Conservation (phyloP, 1,139 yeast species). For the Keqinozyma sinolaborantium region DNA sequence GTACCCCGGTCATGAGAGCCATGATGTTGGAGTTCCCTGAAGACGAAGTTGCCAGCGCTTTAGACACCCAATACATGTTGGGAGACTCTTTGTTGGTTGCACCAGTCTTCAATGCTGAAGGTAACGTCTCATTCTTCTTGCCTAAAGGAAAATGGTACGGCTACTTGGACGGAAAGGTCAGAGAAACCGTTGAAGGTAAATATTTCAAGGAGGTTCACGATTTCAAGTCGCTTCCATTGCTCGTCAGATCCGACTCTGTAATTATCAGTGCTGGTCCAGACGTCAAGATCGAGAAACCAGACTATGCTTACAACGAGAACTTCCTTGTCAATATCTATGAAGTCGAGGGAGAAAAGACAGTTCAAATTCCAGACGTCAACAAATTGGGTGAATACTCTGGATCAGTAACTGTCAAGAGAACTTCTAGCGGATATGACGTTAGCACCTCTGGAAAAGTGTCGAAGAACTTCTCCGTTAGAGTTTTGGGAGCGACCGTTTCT, state of each 20-base stretch:
- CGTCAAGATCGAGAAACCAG: slow-evolving; percentile 15
- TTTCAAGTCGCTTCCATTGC: slow-evolving; percentile 26
- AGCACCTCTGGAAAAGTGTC: slow-evolving; percentile 13
- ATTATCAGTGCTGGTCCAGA: slow-evolving; percentile 19
- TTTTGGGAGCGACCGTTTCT: slow-evolving; percentile 12
- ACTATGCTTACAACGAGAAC: slow-evolving; percentile 19
- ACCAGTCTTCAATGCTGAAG: slow-evolving; percentile 30
- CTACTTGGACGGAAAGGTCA: slow-evolving; percentile 25
- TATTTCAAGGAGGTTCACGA: slow-evolving; percentile 25
- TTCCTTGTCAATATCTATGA: slow-evolving; percentile 18
- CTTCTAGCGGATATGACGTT: slow-evolving; percentile 12
- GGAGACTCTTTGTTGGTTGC: slow-evolving; percentile 31
- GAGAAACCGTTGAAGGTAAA: slow-evolving; percentile 19
- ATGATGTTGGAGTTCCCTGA: slow-evolving; percentile 26
- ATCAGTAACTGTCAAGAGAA: slow-evolving; percentile 10
- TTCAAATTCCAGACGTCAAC: slow-evolving; percentile 17
- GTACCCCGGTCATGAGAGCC: slow-evolving; percentile 31
- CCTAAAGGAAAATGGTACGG: slow-evolving; percentile 36
- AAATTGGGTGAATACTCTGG: slow-evolving; percentile 15
- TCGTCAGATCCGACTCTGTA: slow-evolving; percentile 25
- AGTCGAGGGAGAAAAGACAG: slow-evolving; percentile 9
- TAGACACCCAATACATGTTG: slow-evolving; percentile 31
- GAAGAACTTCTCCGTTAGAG: slow-evolving; percentile 12
- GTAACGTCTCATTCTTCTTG: slow-evolving; percentile 25
- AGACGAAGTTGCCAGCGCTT: slow-evolving; percentile 18